Percentiles rank a stretch among this genome's conserved stretches.
phyloP scores from a whole-genome alignment of 495 filamentous ascomycete species.

The Penicillium lagena region DNA sequence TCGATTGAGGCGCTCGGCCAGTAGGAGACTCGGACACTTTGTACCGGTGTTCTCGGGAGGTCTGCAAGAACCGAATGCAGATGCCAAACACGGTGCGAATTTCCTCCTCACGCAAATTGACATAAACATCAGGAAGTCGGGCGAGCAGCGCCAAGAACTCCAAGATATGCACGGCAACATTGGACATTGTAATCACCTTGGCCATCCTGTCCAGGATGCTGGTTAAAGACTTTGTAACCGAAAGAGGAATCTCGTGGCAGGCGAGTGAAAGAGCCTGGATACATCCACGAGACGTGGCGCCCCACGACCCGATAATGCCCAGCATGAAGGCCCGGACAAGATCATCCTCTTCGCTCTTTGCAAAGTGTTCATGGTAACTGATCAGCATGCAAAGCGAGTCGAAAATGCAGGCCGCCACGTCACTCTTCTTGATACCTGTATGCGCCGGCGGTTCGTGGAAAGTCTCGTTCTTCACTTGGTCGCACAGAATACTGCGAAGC shows the following conservation, averaged over 20 bases:
- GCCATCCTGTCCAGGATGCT: constrained; percentile 86
- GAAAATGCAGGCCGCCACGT: constrained; percentile 83
- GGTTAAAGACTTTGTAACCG: constrained; percentile 73
- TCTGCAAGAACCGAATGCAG: constrained; percentile 85
- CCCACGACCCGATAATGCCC: constrained; percentile 72
- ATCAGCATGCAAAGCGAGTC: constrained; percentile 77
- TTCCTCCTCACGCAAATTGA: constrained; percentile 80
- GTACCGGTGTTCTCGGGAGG: constrained; percentile 51
- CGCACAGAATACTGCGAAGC: constrained; percentile 70
- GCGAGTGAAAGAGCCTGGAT: constrained; percentile 92
- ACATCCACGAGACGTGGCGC: constrained; percentile 80
- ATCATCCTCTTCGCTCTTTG: constrained; percentile 80
- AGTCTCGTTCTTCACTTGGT: constrained; percentile 66
- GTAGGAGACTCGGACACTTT: constrained; percentile 29
- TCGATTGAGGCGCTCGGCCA: constrained; percentile 20
- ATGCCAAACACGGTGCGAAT: constrained; percentile 91
- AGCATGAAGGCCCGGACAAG: constrained; percentile 78
- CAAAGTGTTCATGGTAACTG: constrained; percentile 79
- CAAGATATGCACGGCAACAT: constrained; percentile 87
- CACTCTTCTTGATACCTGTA: constrained; percentile 75
- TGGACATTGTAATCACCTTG: constrained; percentile 86
- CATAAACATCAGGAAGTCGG: constrained; percentile 74
- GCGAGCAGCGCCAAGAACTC: constrained; percentile 88
- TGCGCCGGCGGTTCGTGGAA: constrained; percentile 69
- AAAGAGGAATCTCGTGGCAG: constrained; percentile 83